Base-by-base conservation (phyloP, 164 flowering plant species). In the Sedum album region DNA sequence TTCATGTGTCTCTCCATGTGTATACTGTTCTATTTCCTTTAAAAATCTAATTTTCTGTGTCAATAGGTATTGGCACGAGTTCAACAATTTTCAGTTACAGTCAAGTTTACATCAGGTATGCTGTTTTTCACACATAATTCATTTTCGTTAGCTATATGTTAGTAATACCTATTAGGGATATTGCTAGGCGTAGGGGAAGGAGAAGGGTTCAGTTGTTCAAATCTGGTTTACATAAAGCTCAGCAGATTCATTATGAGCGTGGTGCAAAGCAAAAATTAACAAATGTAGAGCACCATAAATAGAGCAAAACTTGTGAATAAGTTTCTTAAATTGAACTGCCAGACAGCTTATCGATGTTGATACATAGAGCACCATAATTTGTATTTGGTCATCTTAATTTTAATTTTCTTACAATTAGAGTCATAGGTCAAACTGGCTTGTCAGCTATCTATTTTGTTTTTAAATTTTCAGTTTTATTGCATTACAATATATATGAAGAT, bases 71-170 rank as follows among this genome's bases (percentile, higher is more conserved):
- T 94, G 98, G 97, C 97, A 88, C 48, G 97, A 89, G 76, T 94
- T 88, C 85, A 94, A 94, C 70, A 88, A 87, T 77, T 94, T 88
- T 71, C 98, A 94, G 86, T 94, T 89, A 81, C 96, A 88, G 74
- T 67, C 91, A 69, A 87, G 80, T 70, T 82, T 93, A 35, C 88
- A 94, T 81, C 98, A 94, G 97, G 97, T 89, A 68, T 60, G 76
- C 18, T 42, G 6, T 57, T n/a, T n/a, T 20, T 26, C 33, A 11
- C 62, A 57, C 13, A 28, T 11, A 71, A 66, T 28, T 68, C 31
- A 0, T 35, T 20, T 1, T 3, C 31, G 38, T 36, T 23, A 33
- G 1, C 28, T 36, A 65, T 8, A 42, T 4, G 8, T 60, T 23
- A 25, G 31, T n/a, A 2, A 21, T 28, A 62, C 23, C 30, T 4